Evolutionary conservation across 305 asterid species (phyloP).

Genomic region (Fraxinus sp.): DNA sequence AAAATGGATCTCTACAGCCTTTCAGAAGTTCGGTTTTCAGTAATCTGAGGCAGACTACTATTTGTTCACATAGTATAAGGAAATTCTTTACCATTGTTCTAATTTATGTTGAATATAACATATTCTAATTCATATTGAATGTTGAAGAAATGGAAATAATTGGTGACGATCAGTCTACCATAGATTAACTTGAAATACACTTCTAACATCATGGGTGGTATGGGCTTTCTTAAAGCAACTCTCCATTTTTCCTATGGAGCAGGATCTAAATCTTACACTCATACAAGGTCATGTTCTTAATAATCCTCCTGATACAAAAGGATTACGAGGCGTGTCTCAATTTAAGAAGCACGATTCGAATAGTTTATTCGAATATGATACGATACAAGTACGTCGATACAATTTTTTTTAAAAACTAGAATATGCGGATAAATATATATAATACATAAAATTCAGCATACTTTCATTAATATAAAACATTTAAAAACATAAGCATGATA

Average conservation of each 20-base stretch:
- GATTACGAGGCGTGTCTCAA: background rate
- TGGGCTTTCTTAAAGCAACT: background rate
- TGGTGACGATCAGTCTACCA: background rate
- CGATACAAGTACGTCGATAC: no score
- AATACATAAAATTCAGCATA: no score
- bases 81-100: background rate
- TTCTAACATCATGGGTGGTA: background rate
- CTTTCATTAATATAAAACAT: no score
- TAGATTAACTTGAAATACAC: background rate
- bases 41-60: background rate
- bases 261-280: no score
- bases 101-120: background rate
- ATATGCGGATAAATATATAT: no score
- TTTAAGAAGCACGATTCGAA: no score
- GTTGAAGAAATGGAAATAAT: background rate
- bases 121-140: background rate
- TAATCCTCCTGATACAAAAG: background rate
- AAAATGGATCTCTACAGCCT: background rate
- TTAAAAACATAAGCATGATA: no score
- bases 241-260: no score
- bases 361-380: no score
- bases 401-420: no score
- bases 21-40: background rate
- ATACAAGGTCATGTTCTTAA: no score
- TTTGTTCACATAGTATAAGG: background rate